phyloP scores from a whole-genome alignment of 352 stramenopile genomes.

The Globisporangium middletonii region DNA sequence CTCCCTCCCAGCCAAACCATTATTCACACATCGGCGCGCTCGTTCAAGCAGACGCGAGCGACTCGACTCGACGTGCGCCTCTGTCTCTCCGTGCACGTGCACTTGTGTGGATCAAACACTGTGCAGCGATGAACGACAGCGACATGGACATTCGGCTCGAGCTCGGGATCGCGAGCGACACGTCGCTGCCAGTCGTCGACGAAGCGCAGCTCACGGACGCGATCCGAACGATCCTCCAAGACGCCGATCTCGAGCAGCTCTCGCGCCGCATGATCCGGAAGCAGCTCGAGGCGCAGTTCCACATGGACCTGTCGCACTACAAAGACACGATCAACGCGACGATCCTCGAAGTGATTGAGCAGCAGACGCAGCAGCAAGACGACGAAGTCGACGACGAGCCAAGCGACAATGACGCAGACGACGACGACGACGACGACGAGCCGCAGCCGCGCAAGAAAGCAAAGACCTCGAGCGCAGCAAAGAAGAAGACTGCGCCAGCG shows the following conservation, averaged over 20 bases:
- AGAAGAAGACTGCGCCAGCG: slow-evolving; percentile 53
- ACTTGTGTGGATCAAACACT: too few species aligned
- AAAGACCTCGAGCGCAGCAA: slow-evolving; percentile 19
- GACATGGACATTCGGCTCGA: slow-evolving; percentile 48
- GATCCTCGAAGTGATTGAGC: slow-evolving; percentile 76
- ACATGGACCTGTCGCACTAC: slow-evolving; percentile 67
- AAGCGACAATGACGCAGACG: slow-evolving; percentile 32
- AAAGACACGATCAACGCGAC: slow-evolving; percentile 83
- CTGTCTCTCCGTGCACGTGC: too few species aligned
- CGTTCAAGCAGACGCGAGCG: too few species aligned
- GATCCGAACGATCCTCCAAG: slow-evolving; percentile 72
- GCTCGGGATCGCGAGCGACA: slow-evolving; percentile 41
- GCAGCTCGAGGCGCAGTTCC: slow-evolving; percentile 76
- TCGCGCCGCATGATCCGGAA: slow-evolving; percentile 85
- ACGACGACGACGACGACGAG: slow-evolving; percentile 19
- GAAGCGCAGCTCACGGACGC: slow-evolving; percentile 55
- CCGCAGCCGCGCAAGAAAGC: slow-evolving; percentile 23
- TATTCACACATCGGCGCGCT: too few species aligned
- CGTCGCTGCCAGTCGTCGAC: slow-evolving; percentile 36
- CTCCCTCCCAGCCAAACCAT: too few species aligned
- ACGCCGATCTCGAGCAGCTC: slow-evolving; percentile 80
- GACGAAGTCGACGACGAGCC: slow-evolving; percentile 8
- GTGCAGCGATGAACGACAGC: slow-evolving; percentile 39
- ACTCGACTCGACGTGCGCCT: neutral
- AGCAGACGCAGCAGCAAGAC: slow-evolving; percentile 67